These are phyloP conservation scores for Carnegiea gigantea DNA, from an alignment of 179 eudicot species.

Conservation along the genomic window DNA sequence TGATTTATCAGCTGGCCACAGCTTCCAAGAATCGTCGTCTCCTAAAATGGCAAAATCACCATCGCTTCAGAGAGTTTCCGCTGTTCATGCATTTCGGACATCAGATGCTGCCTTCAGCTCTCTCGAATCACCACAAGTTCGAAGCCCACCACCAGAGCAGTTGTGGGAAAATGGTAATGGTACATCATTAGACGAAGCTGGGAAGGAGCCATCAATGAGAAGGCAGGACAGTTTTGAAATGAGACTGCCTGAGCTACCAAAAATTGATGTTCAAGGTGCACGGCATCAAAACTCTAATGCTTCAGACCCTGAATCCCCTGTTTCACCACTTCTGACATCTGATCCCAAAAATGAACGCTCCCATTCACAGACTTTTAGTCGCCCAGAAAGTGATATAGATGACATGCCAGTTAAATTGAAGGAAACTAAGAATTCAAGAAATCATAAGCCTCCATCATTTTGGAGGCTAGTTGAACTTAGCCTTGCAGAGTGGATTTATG, in stretches of 20 bases:
- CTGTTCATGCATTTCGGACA: slow-evolving; percentile 55
- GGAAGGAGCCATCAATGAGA: slow-evolving; percentile 78
- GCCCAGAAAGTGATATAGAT: slow-evolving; percentile 69
- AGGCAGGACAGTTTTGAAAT: slow-evolving; percentile 98
- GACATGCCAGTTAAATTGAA: slow-evolving; percentile 46
- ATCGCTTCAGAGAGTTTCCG: slow-evolving; percentile 86
- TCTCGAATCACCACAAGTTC: slow-evolving; percentile 75
- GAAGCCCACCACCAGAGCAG: slow-evolving; percentile 82
- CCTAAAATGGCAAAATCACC: slow-evolving; percentile 97
- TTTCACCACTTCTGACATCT: slow-evolving; percentile 96
- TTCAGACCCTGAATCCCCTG: slow-evolving; percentile 97
- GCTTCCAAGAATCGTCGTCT: slow-evolving; percentile 85
- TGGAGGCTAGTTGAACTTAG: slow-evolving; percentile 99
- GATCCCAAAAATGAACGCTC: slow-evolving; percentile 97
- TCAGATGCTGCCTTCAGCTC: slow-evolving; percentile 72
- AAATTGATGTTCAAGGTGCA: slow-evolving; percentile 72
- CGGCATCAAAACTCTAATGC: slow-evolving; percentile 54
- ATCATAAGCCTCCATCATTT: slow-evolving; percentile 65
- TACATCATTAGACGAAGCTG: slow-evolving; percentile 42
- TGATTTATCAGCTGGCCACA: slow-evolving; percentile 66
- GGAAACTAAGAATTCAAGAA: slow-evolving; percentile 41
- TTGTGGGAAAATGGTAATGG: slow-evolving; percentile 90
- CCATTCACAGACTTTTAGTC: slow-evolving; percentile 96
- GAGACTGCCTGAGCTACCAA: slow-evolving; percentile 90
- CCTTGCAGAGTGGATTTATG: slow-evolving; percentile 98